These are phyloP conservation scores for Fusarium protoensiforme DNA, from an alignment of 2,329 filamentous ascomycete species.

Conservation along the genomic window DNA sequence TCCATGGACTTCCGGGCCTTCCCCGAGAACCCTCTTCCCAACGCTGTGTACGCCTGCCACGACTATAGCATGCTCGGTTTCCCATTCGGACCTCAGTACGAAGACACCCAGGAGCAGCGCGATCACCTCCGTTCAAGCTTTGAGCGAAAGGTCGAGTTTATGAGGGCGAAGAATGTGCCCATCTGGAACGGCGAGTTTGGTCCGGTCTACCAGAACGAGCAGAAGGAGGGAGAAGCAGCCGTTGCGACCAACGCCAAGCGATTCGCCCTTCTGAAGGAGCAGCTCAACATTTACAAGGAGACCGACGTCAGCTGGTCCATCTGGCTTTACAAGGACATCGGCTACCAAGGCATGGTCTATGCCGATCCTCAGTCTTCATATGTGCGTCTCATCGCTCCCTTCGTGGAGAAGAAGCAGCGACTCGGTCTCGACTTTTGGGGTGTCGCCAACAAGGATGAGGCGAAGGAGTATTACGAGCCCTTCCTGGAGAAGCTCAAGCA, in stretches of 20 bases:
- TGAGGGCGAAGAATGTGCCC: constrained; percentile 52
- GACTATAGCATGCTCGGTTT: constrained; percentile 66
- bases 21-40: constrained; percentile 55
- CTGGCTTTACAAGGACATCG: constrained; percentile 69
- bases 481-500: constrained; percentile 55
- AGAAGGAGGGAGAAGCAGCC: constrained; percentile 49
- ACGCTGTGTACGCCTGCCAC: constrained; percentile 63
- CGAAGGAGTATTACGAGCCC: constrained; percentile 51
- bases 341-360: constrained; percentile 66
- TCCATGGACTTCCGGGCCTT: constrained; percentile 62
- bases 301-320: constrained; percentile 64
- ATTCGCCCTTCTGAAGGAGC: constrained; percentile 55
- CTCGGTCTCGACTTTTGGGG: constrained; percentile 69
- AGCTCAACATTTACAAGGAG: constrained; percentile 51
- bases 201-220: constrained; percentile 56
- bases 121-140: constrained; percentile 52
- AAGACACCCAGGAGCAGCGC: constrained; percentile 54
- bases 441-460: constrained; percentile 42
- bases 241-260: constrained; percentile 54
- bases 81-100: constrained; percentile 54
- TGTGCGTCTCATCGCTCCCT: constrained; percentile 61
- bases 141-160: constrained; percentile 56
- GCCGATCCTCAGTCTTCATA: constrained; percentile 58
- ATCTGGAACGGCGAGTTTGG: constrained; percentile 66
- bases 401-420: constrained; percentile 65